phyloP scores from a whole-genome alignment of 345 rosid genomes.

The Brassica juncea region DNA sequence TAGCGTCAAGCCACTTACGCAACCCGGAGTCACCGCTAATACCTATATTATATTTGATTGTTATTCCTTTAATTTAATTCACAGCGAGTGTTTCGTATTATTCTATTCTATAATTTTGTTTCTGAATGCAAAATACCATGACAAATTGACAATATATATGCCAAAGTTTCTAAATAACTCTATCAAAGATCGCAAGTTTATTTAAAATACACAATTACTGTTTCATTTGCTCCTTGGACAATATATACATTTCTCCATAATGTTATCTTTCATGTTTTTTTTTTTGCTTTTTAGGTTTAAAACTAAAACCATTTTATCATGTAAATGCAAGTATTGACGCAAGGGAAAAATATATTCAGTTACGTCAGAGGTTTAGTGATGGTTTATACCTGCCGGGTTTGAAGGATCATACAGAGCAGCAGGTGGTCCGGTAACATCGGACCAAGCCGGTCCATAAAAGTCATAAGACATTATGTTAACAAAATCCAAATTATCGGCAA shows the following conservation, averaged over 20 bases:
- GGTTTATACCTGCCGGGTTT: neutral
- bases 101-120: neutral
- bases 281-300: too few relatives aligned
- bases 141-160: too few relatives aligned
- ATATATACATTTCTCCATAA: too few relatives aligned
- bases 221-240: too few relatives aligned
- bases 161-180: neutral
- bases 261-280: neutral
- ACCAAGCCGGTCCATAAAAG: neutral
- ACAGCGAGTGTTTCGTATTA: neutral
- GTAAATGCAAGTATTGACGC: neutral
- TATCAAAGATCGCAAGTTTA: neutral
- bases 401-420: neutral
- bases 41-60: neutral
- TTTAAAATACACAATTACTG: too few relatives aligned
- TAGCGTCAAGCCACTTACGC: neutral
- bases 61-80: neutral
- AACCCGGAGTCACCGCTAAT: neutral
- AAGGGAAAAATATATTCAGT: too few relatives aligned
- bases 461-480: neutral
- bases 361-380: neutral
- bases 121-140: neutral
- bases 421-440: neutral
- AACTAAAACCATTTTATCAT: neutral
- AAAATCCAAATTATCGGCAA: neutral